Percentiles rank a stretch among this genome's conserved stretches.
Conservation (phyloP, 2,329 filamentous ascomycete species). For the Lecanosticta acicola region DNA sequence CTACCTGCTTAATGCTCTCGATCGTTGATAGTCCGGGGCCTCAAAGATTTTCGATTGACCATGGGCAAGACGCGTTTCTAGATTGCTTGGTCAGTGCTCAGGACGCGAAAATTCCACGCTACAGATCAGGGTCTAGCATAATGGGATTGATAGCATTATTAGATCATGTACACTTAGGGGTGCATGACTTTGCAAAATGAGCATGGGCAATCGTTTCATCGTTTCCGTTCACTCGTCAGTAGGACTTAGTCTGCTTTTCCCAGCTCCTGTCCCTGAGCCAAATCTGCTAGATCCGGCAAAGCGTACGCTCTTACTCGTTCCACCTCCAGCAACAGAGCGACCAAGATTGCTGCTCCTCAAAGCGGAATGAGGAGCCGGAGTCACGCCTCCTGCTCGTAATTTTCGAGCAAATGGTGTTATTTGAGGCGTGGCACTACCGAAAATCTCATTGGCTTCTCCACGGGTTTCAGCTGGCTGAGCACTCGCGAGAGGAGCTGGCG, state of each 20-base stretch:
- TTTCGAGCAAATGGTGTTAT: conserved; percentile 38
- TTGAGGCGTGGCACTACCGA: conserved; percentile 28
- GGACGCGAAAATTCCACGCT: too few species aligned
- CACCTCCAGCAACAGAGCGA: conserved; percentile 12
- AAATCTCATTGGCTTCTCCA: conserved; percentile 10
- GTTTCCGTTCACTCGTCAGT: conserved; percentile 12
- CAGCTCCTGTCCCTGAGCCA: conserved; percentile 8
- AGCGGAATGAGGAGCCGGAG: conserved; percentile 16
- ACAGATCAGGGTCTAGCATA: too few species aligned
- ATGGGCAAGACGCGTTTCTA: too few species aligned
- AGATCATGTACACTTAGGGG: too few species aligned
- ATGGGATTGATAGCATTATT: too few species aligned
- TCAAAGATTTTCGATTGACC: too few species aligned
- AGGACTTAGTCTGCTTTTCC: conserved; percentile 8
- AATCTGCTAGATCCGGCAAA: conserved; percentile 21
- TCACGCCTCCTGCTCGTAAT: conserved; percentile 31
- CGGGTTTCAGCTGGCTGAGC: conserved; percentile 4
- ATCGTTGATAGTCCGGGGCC: too few species aligned
- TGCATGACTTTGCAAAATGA: too few species aligned
- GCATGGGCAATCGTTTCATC: neutral
- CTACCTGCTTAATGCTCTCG: too few species aligned
- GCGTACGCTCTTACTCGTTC: conserved; percentile 24
- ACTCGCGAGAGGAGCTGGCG: conserved; percentile 23
- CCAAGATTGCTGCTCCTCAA: conserved; percentile 20
- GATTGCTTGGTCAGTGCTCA: too few species aligned